These are phyloP conservation scores for Crataegus laevigata DNA, from an alignment of 306 rosid species.

Conservation along the genomic window DNA sequence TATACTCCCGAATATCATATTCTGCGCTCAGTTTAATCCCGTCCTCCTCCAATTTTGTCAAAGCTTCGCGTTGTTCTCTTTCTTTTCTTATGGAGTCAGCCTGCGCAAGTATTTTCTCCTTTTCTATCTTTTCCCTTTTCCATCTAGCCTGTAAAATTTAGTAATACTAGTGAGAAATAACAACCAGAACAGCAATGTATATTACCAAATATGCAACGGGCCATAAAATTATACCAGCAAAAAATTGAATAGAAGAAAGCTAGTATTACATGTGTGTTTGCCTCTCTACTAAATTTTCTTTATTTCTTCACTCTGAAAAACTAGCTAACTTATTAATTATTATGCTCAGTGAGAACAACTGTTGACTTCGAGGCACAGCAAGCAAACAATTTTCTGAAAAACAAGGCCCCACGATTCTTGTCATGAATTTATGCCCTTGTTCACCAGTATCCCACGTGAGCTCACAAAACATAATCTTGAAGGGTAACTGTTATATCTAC, in stretches of 20 bases:
- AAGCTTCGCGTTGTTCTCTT: constrained; percentile 31
- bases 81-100: constrained; percentile 38
- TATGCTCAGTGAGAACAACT: background rate
- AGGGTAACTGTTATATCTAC: background rate
- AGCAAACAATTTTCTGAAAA: background rate
- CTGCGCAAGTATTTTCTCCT: constrained; percentile 39
- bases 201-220: constrained; percentile 9
- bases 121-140: constrained; percentile 36
- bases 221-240: background rate
- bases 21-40: constrained; percentile 38
- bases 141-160: constrained; percentile 36
- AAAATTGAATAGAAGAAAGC: background rate
- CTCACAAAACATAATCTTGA: background rate
- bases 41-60: constrained; percentile 38
- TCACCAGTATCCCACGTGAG: background rate
- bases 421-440: background rate
- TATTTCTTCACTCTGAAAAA: background rate
- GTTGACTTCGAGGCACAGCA: background rate
- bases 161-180: background rate
- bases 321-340: background rate
- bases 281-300: background rate
- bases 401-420: background rate
- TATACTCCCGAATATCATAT: constrained; percentile 26
- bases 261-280: background rate
- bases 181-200: background rate